phyloP scores from a whole-genome alignment of 75 land plant genomes.

The Picea sitchensis region DNA sequence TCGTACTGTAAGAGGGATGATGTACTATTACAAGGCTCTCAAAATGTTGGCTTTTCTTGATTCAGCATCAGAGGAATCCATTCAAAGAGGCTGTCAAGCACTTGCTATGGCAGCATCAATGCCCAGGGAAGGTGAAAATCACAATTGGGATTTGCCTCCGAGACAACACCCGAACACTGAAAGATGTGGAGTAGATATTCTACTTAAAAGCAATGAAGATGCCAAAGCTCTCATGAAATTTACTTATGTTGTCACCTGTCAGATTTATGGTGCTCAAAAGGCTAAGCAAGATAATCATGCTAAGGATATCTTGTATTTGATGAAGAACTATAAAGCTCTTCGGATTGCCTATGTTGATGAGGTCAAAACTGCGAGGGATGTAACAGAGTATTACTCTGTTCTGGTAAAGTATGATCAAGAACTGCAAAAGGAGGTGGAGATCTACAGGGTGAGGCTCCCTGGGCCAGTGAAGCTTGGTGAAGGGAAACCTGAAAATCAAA shows the following conservation, averaged over 20 bases:
- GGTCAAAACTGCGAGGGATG: slow-evolving; percentile 36
- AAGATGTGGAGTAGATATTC: slow-evolving; percentile 33
- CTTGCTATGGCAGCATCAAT: slow-evolving; percentile 1
- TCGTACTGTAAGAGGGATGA: slow-evolving; percentile 58
- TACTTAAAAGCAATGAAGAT: slow-evolving; percentile 65
- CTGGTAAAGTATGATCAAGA: slow-evolving; percentile 82
- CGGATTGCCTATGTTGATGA: slow-evolving; percentile 94
- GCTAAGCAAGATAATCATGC: slow-evolving; percentile 67
- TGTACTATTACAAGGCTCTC: slow-evolving; percentile 44
- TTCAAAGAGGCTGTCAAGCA: not conserved
- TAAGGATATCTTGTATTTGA: slow-evolving; percentile 69
- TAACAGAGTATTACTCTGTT: slow-evolving; percentile 61
- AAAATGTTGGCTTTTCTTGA: slow-evolving; percentile 35
- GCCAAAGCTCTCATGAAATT: slow-evolving; percentile 91
- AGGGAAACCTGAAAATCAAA: slow-evolving; percentile 98
- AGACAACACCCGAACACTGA: slow-evolving; percentile 31
- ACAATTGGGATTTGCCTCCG: slow-evolving; percentile 20
- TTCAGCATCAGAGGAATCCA: slow-evolving; percentile 32
- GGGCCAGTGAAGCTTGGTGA: slow-evolving; percentile 93
- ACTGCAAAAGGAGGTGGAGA: slow-evolving; percentile 75
- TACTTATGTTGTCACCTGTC: slow-evolving; percentile 95
- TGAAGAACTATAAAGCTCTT: slow-evolving; percentile 83
- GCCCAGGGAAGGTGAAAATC: not conserved
- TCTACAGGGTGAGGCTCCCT: slow-evolving; percentile 79
- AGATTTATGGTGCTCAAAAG: slow-evolving; percentile 95